phyloP scores from a whole-genome alignment of 2,329 filamentous ascomycete genomes.

The Pezicula neosporulosa region DNA sequence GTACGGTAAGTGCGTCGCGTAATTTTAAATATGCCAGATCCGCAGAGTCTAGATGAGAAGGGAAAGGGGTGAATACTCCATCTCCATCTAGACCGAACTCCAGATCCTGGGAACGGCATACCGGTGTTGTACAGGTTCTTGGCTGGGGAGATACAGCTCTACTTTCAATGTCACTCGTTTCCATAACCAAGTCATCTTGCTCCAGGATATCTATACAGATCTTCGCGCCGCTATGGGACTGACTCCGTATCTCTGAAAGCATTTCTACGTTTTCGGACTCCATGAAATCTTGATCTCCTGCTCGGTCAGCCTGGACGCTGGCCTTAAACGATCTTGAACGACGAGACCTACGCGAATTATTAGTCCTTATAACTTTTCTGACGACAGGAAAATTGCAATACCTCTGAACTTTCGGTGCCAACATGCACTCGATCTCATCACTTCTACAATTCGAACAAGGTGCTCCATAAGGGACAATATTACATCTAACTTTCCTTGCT shows the following conservation, averaged over 20 bases:
- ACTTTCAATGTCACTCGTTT: background rate
- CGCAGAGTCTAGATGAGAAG: constrained; percentile 2
- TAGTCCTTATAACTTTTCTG: background rate
- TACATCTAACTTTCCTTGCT: constrained; percentile 11
- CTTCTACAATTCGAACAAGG: constrained; percentile 10
- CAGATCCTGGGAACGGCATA: background rate
- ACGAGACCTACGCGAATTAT: no score
- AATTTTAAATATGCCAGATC: constrained; percentile 12
- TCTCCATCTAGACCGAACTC: background rate
- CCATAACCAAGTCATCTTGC: background rate
- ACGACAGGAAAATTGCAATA: background rate
- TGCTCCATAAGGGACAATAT: constrained; percentile 4
- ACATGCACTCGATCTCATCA: constrained; percentile 5
- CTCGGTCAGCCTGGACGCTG: no score
- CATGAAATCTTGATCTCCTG: no score
- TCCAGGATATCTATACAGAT: no score
- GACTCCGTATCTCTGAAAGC: no score
- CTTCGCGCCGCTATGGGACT: no score
- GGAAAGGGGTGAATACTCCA: constrained; percentile 8
- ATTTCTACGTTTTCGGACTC: no score
- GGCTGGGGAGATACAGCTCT: background rate
- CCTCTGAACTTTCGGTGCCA: background rate
- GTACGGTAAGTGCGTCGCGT: constrained; percentile 16
- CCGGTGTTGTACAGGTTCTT: background rate
- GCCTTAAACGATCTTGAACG: no score